Conservation (phyloP, 1,284 basidiomycete genomes). For the Trichosporon inkin region DNA sequence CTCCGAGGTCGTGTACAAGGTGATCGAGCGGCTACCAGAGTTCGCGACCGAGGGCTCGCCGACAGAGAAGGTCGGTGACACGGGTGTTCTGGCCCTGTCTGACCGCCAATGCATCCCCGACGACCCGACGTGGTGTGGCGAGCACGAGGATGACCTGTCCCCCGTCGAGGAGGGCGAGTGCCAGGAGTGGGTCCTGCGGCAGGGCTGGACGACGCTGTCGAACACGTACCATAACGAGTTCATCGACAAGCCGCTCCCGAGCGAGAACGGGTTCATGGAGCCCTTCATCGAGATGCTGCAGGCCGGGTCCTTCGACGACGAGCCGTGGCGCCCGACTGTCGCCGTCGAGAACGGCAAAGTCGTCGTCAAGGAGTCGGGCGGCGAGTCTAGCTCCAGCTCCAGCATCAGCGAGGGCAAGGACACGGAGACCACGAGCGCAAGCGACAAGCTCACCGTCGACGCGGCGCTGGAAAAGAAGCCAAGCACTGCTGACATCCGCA, state of each 20-base stretch:
- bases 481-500: background rate
- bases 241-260: background rate
- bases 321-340: background rate
- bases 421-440: background rate
- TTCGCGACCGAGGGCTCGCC: background rate
- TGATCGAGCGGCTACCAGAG: slow-evolving; percentile 16
- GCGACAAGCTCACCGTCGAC: background rate
- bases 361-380: background rate
- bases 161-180: slow-evolving; percentile 1
- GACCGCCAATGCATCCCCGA: slow-evolving; percentile 1
- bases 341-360: background rate
- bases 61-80: background rate
- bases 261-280: background rate
- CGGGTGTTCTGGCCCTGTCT: background rate
- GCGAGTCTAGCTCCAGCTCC: background rate
- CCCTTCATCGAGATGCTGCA: slow-evolving; percentile 1
- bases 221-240: slow-evolving; percentile 7
- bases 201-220: background rate
- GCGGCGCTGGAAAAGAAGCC: background rate
- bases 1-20: slow-evolving; percentile 7
- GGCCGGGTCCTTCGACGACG: slow-evolving; percentile 1
- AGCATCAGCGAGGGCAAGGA: background rate
- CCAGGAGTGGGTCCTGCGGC: slow-evolving; percentile 5
- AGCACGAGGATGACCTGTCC: slow-evolving; percentile 1
- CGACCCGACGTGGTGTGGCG: background rate